Evolutionary conservation across 345 rosid species (phyloP), one percentile per base, ranked within the genome.

Genomic region (Erucastrum elatum): DNA sequence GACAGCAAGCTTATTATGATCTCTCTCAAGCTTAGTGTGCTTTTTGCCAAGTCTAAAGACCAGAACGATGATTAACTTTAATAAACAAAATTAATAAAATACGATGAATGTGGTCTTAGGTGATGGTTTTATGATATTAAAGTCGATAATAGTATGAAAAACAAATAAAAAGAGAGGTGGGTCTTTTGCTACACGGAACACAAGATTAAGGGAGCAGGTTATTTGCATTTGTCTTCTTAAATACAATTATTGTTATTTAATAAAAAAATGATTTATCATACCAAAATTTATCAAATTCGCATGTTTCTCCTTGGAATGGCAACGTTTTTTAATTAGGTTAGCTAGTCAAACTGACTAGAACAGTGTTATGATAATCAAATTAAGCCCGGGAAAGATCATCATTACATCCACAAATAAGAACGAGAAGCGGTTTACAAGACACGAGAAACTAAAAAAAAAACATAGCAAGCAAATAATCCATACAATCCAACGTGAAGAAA

Each of bases 191-290:
- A 56, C 62, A 72, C 56, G 63, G 25, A 78, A 56, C 68, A n/a
- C 73, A 59, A 78, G 72, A 73, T 62, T 35, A 68, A 67, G 75
- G 75, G 78, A 74, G 82, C 66, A 79, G 82, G 82, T 80, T 60
- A 21, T 37, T 53, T 35, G 10, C 49, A 68, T 74, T 68, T 79
- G 78, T 78, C 77, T 46, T 78, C 16, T 46, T 78, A 55, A 6
- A 65, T 65, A 66, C 13, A 39, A 31, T 25, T 59, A 72, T 33
- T 72, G 30, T 4, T 46, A 13, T 65, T 64, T 64, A 55, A 29
- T 4, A n/a, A 17, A 0, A 70, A 37, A 25, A 3, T 5, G 10
- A 56, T 49, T 77, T 56, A 58, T 65, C 16, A 71, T 33, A 39
- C 69, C 63, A 27, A 17, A 44, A n/a, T 33, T 4, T 41, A 68